Evolutionary conservation across 768 basidiomycete species (phyloP).

Genomic region (Macrolepiota fuliginosa): DNA sequence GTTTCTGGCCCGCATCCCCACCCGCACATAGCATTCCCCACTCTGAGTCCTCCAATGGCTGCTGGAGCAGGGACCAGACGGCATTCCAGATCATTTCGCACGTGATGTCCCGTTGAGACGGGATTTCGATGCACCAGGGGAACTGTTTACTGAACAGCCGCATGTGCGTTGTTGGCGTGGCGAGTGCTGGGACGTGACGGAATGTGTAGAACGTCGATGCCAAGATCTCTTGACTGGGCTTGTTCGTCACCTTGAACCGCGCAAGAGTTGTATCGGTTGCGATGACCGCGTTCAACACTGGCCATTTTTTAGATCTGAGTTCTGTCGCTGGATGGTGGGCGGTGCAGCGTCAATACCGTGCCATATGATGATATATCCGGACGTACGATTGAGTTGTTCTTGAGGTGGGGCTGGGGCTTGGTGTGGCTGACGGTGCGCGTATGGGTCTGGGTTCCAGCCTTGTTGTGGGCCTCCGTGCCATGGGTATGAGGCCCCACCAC

Average conservation of each 20-base stretch:
- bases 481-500: not conserved
- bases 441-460: not conserved
- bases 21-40: slow-evolving; percentile 41
- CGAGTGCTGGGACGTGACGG: slow-evolving; percentile 34
- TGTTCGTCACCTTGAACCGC: slow-evolving; percentile 46
- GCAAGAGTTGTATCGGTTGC: slow-evolving; percentile 49
- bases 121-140: slow-evolving; percentile 65
- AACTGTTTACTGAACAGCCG: slow-evolving; percentile 60
- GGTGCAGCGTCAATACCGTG: not conserved
- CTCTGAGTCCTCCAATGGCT: slow-evolving; percentile 60
- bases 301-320: slow-evolving; percentile 35
- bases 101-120: slow-evolving; percentile 35
- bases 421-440: not conserved
- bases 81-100: slow-evolving; percentile 57
- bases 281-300: slow-evolving; percentile 51
- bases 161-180: slow-evolving; percentile 35
- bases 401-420: not conserved
- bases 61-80: slow-evolving; percentile 46
- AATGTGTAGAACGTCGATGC: slow-evolving; percentile 39
- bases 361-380: not conserved
- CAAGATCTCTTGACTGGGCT: slow-evolving; percentile 39
- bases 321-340: not conserved
- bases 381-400: not conserved
- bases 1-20: slow-evolving; percentile 32
- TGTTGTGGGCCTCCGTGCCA: not conserved